phyloP scores from a whole-genome alignment of 202 grass and related monocot genomes.

The Elaeis oleifera region DNA sequence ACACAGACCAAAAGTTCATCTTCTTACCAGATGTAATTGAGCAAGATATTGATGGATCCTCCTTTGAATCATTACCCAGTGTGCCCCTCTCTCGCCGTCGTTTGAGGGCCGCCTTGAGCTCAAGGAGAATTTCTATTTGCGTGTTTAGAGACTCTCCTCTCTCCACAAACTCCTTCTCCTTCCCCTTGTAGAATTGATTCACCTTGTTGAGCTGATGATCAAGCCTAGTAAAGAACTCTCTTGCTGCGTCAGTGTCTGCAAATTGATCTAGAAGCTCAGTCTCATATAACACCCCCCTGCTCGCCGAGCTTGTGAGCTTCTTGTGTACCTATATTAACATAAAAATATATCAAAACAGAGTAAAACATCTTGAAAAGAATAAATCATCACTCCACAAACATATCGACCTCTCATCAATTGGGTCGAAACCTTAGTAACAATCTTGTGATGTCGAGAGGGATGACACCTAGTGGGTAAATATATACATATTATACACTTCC shows the following conservation, averaged over 20 bases:
- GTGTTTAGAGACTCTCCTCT: constrained; percentile 39
- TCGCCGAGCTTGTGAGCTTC: constrained; percentile 34
- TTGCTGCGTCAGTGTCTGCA: constrained; percentile 26
- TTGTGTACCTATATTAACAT: constrained; percentile 36
- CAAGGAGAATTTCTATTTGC: constrained; percentile 66
- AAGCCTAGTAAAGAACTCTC: constrained; percentile 60
- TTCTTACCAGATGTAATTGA: constrained; percentile 39
- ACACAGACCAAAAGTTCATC: no score
- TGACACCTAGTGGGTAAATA: no score
- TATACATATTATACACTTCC: no score
- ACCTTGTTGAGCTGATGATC: constrained; percentile 80
- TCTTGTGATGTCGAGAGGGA: no score
- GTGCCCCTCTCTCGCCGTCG: constrained; percentile 22
- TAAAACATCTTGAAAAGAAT: not conserved
- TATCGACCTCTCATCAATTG: no score
- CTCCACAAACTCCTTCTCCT: constrained; percentile 64
- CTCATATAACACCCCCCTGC: constrained; percentile 52
- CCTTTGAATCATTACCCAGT: constrained; percentile 18
- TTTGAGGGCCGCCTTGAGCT: constrained; percentile 42
- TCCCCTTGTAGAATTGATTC: constrained; percentile 72
- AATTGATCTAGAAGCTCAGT: constrained; percentile 56
- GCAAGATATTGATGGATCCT: constrained; percentile 48
- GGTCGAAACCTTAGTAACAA: no score
- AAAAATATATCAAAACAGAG: not conserved
- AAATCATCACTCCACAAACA: no score